These are phyloP conservation scores for Rhodosorus marinus DNA, from an alignment of 23 red algal species.

Conservation along the genomic window DNA sequence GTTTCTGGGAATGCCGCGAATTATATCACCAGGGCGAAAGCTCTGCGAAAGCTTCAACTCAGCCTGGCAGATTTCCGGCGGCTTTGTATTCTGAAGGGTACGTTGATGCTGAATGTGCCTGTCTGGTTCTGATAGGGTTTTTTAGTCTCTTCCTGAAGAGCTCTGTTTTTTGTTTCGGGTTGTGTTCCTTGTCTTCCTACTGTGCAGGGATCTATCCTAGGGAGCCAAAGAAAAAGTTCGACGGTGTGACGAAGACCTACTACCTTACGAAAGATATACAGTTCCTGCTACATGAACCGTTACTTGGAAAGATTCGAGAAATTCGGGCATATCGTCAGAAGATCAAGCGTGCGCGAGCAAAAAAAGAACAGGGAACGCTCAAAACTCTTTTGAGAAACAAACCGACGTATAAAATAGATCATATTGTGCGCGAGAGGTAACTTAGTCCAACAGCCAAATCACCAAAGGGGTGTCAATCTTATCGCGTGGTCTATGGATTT, in stretches of 20 bases:
- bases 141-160: no score
- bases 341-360: conserved; percentile 41
- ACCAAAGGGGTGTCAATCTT: no score
- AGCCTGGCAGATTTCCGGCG: conserved; percentile 60
- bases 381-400: conserved; percentile 9
- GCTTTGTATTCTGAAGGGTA: conserved; percentile 92
- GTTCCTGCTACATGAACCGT: conserved; percentile 82
- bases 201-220: conserved; percentile 89
- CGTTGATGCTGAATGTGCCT: no score
- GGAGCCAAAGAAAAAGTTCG: conserved; percentile 77
- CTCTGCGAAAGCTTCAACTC: conserved; percentile 84
- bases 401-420: conserved; percentile 58
- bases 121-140: no score
- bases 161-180: no score
- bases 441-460: no score
- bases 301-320: conserved; percentile 62
- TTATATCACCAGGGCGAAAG: conserved; percentile 74
- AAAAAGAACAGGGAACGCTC: conserved; percentile 25
- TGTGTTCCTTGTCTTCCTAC: no score
- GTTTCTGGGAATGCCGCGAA: conserved; percentile 49
- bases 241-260: conserved; percentile 60
- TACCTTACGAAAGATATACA: conserved; percentile 90
- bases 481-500: no score
- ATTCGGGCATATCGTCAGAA: conserved; percentile 35
- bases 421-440: conserved; percentile 71